Evolutionary conservation across 495 filamentous ascomycete genomes (phyloP).

Genomic region (Cudoniella acicularis): DNA sequence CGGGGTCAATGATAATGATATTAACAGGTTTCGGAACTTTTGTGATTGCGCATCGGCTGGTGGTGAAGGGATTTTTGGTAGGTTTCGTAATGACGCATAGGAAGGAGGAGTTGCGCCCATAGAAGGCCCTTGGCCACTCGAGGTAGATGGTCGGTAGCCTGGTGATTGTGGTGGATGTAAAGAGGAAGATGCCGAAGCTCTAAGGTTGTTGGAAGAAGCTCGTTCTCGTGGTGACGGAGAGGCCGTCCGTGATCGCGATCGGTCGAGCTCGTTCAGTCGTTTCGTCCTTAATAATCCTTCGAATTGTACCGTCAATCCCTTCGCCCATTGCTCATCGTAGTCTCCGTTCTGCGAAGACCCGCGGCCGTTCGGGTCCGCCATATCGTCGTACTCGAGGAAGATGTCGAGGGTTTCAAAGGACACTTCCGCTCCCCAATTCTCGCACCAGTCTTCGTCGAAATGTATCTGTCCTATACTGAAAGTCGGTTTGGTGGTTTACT

Average conservation of each 20-base stretch:
- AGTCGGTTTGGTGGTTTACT: conserved; percentile 7
- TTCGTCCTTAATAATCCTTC: conserved; percentile 73
- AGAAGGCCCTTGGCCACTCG: conserved; percentile 24
- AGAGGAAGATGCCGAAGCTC: conserved; percentile 27
- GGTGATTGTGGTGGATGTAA: conserved; percentile 28
- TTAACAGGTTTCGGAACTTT: conserved; percentile 80
- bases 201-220: conserved; percentile 39
- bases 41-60: conserved; percentile 68
- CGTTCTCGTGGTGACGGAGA: conserved; percentile 51
- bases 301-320: conserved; percentile 56
- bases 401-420: conserved; percentile 14
- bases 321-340: conserved; percentile 51
- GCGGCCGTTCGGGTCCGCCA: conserved; percentile 22
- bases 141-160: conserved; percentile 37
- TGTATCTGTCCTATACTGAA: conserved; percentile 12
- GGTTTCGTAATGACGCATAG: conserved; percentile 63
- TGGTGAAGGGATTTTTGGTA: conserved; percentile 77
- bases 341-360: conserved; percentile 28
- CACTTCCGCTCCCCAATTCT: conserved; percentile 10
- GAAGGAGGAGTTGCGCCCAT: conserved; percentile 47
- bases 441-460: conserved; percentile 12
- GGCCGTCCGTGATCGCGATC: conserved; percentile 47
- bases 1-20: conserved; percentile 77
- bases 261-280: conserved; percentile 70
- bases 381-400: conserved; percentile 20